Percentiles rank a stretch among this genome's conserved stretches.
These are phyloP conservation scores for Phytophthora multivora DNA, from an alignment of 352 stramenopile genomes.

Conservation along the genomic window DNA sequence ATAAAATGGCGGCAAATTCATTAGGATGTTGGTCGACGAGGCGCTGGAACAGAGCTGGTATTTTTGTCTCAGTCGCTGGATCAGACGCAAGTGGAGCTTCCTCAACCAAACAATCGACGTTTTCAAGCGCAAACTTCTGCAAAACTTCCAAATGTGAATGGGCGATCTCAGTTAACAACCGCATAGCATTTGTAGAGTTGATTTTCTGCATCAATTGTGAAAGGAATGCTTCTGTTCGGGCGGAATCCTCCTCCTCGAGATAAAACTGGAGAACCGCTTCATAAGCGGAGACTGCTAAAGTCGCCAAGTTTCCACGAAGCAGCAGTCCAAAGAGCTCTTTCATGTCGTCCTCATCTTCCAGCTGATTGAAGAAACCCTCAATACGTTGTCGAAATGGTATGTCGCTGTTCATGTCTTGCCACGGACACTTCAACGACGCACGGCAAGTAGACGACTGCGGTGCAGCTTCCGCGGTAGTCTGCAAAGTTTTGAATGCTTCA, in stretches of 20 bases:
- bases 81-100: conserved; percentile 1
- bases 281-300: conserved; percentile 33
- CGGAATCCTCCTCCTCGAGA: conserved; percentile 23
- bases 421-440: conserved; percentile 13
- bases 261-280: conserved; percentile 45
- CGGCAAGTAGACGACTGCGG: background rate
- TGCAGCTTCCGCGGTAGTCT: background rate
- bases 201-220: conserved; percentile 43
- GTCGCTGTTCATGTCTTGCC: conserved; percentile 20
- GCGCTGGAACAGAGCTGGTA: conserved; percentile 48
- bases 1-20: conserved; percentile 63
- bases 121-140: conserved; percentile 53
- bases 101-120: conserved; percentile 55
- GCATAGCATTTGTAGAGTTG: conserved; percentile 11
- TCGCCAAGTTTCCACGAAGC: conserved; percentile 38
- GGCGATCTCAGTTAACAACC: conserved; percentile 40
- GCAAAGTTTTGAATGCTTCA: conserved; percentile 41
- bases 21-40: conserved; percentile 64
- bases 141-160: conserved; percentile 37
- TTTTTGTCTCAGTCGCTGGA: conserved; percentile 2
- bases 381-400: conserved; percentile 35
- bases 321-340: conserved; percentile 45
- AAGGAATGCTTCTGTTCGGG: conserved; percentile 41
- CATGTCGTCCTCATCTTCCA: conserved; percentile 40
- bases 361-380: conserved; percentile 28